phyloP scores from a whole-genome alignment of 2,329 filamentous ascomycete species.

The Lasiodiplodia sp. region DNA sequence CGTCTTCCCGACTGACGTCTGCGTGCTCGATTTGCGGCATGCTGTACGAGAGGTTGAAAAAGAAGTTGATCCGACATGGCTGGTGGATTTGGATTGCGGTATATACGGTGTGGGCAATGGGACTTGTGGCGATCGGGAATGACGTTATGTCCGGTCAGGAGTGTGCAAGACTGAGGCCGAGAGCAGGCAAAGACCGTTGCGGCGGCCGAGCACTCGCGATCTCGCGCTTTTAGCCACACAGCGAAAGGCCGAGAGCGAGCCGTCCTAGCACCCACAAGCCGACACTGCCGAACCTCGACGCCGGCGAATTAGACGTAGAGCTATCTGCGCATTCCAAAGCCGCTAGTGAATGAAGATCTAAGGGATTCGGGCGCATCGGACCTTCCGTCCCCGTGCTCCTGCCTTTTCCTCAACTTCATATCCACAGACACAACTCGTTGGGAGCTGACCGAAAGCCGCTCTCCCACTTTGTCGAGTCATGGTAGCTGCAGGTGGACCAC shows the following conservation, averaged over 20 bases:
- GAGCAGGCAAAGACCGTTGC: not conserved
- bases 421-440: no score
- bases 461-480: not conserved
- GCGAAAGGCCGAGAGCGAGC: slow-evolving; percentile 5
- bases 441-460: not conserved
- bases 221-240: not conserved
- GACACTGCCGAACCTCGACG: not conserved
- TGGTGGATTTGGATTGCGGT: not conserved
- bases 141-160: slow-evolving; percentile 16
- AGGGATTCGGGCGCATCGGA: not conserved
- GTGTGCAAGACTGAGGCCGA: not conserved
- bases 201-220: not conserved
- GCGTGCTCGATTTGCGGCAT: not conserved
- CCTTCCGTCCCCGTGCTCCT: not conserved
- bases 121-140: not conserved
- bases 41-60: not conserved
- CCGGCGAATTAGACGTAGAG: not conserved
- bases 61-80: not conserved
- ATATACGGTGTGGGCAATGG: not conserved
- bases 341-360: not conserved
- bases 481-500: not conserved
- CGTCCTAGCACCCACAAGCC: not conserved
- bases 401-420: not conserved
- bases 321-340: not conserved
- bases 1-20: not conserved